Percentiles rank a stretch among this genome's conserved stretches.
Conservation (phyloP, 371 early-diverging fungal genomes). For the Mortierella polycephala region DNA sequence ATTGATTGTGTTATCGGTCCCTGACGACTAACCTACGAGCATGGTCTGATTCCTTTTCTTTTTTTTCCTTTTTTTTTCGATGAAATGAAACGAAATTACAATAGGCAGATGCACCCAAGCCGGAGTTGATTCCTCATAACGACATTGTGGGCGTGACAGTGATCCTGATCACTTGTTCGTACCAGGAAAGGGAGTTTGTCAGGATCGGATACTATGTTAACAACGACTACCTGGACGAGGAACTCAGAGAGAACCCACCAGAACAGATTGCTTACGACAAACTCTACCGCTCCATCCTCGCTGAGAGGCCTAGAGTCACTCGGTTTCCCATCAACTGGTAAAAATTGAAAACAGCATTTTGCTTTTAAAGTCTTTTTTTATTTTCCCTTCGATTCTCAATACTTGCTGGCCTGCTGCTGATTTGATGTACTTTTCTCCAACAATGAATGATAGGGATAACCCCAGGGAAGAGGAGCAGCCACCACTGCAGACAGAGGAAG, state of each 20-base stretch:
- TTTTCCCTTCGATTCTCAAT: background rate
- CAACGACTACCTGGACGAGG: conserved; percentile 90
- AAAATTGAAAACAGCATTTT: background rate
- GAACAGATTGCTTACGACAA: conserved; percentile 72
- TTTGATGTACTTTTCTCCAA: background rate
- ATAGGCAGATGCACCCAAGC: conserved; percentile 80
- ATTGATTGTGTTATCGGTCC: background rate
- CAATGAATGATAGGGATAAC: conserved; percentile 41
- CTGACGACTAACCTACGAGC: background rate
- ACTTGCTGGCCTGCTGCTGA: background rate
- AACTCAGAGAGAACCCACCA: conserved; percentile 73
- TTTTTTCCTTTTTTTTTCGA: background rate
- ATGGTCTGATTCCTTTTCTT: background rate
- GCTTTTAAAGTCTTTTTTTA: background rate
- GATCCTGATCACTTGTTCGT: conserved; percentile 89
- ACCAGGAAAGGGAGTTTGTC: conserved; percentile 91
- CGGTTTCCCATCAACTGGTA: conserved; percentile 82
- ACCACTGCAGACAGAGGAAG: conserved; percentile 50
- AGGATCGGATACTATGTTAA: conserved; percentile 97
- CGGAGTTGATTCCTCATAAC: conserved; percentile 74
- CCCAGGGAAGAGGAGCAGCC: conserved; percentile 51
- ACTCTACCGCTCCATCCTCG: conserved; percentile 86
- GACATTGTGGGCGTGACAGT: conserved; percentile 92
- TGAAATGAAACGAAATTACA: too few species aligned
- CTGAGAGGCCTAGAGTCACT: conserved; percentile 95